Evolutionary conservation across 73 alveolate species (phyloP).

Genomic region (Halteria grandinella): DNA sequence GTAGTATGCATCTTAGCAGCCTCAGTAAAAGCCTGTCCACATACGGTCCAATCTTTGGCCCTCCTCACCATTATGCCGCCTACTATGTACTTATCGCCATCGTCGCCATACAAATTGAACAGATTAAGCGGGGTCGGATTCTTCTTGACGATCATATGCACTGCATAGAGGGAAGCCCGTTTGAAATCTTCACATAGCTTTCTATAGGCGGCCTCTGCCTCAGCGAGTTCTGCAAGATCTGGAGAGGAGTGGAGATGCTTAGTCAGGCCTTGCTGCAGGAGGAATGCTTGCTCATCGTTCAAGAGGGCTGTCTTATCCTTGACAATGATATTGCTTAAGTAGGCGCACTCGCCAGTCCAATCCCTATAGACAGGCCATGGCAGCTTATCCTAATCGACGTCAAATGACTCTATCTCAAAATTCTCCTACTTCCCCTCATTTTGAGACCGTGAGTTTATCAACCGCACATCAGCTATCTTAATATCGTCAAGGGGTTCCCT

Average conservation of each 20-base stretch:
- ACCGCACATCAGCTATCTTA: slow-evolving; percentile 58
- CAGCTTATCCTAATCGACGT: slow-evolving; percentile 32
- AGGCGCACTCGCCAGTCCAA: slow-evolving; percentile 61
- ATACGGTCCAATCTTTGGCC: slow-evolving; percentile 52
- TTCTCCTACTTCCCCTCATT: not conserved
- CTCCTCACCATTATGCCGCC: slow-evolving; percentile 67
- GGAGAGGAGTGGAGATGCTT: not conserved
- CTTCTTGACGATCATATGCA: slow-evolving; percentile 53
- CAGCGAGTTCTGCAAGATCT: slow-evolving; percentile 47
- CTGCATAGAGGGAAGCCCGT: slow-evolving; percentile 53
- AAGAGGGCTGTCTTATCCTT: slow-evolving; percentile 11
- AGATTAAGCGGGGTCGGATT: slow-evolving; percentile 61
- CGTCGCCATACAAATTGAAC: slow-evolving; percentile 70
- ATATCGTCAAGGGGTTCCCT: slow-evolving; percentile 62
- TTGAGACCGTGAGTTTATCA: slow-evolving; percentile 38
- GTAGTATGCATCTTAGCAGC: not conserved
- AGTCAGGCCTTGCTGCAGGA: slow-evolving; percentile 32
- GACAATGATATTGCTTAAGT: slow-evolving; percentile 18
- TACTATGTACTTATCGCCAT: slow-evolving; percentile 57
- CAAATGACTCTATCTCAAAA: not conserved
- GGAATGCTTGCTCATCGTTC: slow-evolving; percentile 14
- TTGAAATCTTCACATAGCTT: slow-evolving; percentile 52
- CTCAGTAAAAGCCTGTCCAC: slow-evolving; percentile 27
- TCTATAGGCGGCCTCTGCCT: slow-evolving; percentile 48
- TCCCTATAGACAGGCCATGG: slow-evolving; percentile 71